Base-by-base conservation (phyloP, 1,284 basidiomycete species). In the Rhodotorula sp. region DNA sequence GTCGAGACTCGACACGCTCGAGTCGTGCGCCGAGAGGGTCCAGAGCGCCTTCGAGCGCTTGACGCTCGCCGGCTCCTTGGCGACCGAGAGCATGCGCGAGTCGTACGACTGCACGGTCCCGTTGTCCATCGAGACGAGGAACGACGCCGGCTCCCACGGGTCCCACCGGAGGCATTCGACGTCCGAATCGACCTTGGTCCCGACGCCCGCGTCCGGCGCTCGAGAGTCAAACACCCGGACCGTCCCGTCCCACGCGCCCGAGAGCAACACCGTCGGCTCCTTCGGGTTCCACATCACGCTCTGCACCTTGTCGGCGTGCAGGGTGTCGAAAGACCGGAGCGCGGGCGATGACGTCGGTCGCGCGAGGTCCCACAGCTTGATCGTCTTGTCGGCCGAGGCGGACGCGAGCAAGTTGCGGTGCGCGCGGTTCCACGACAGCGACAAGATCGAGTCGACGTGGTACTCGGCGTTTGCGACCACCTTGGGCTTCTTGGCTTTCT, bases 251-350 rank as follows among this genome's bases (percentile, higher is more conserved):
- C 92, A 98, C 73, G 92, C 91, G 23, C 95, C 97, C 5, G 92
- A 96, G 71, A 99, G 83, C 52, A 99, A 84, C 51, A 96, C 91
- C 18, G 90, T 91, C 43, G 95, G 91, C 66, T 93, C 90, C 68
- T 87, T 86, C 52, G 87, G 86, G 81, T 97, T 97, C 97, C 97
- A 99, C 79, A 96, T 91, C 5, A 99, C 93, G 6, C 91, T 89
- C 83, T 98, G 95, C n/a, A 99, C 92, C 84, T 97, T 98, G 82
- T 97, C 95, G 78, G 88, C 90, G 83, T 99, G 97, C 49, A 94
- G 84, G 21, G 67, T 54, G 57, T 85, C 87, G 82, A 97, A 99
- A 75, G 90, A 93, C 67, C 93, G 85, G 79, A 97, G 87, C 15
- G 93, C 86, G 12, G 80, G 77, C 18, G 75, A 70, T 73, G 82